Evolutionary conservation across 2,329 filamentous ascomycete species (phyloP).

Genomic region (Xylaria hypoxylon): DNA sequence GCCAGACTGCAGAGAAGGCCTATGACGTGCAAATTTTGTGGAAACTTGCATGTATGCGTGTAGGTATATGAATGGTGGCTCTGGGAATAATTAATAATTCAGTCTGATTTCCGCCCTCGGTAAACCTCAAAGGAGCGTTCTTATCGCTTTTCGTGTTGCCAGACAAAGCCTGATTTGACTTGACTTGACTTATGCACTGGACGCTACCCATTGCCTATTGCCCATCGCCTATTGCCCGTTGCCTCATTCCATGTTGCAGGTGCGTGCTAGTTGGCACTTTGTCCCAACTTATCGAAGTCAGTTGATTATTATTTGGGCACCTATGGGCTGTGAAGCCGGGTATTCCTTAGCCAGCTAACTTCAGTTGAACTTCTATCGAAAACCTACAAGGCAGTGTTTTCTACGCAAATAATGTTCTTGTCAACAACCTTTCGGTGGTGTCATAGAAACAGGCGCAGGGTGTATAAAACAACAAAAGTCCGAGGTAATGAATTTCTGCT

Average conservation of each 20-base stretch:
- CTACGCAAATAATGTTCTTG: not conserved
- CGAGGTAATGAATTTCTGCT: not conserved
- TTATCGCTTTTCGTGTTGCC: conserved; percentile 10
- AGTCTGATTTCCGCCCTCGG: conserved; percentile 2
- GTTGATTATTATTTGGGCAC: conserved; percentile 1
- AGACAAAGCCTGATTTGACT: not conserved
- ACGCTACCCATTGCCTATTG: not conserved
- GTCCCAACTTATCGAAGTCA: not conserved
- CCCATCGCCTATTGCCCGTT: not conserved
- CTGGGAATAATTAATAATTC: conserved; percentile 6
- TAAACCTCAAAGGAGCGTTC: conserved; percentile 5
- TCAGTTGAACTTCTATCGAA: not conserved
- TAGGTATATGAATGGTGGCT: conserved; percentile 38
- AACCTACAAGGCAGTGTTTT: not conserved
- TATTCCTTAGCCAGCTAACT: not conserved
- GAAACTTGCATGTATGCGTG: conserved; percentile 35
- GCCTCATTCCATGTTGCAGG: conserved; percentile 11
- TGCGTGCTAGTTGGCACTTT: conserved; percentile 8
- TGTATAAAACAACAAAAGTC: conserved; percentile 3
- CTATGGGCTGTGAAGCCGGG: not conserved
- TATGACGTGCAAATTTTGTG: conserved; percentile 32
- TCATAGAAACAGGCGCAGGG: not conserved
- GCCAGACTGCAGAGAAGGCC: conserved; percentile 13
- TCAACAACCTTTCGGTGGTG: not conserved
- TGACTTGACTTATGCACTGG: too few species aligned